Evolutionary conservation across 371 early-diverging fungal genomes (phyloP), one percentile per base, ranked within the genome.

Genomic region (Phascolomyces articulosus): DNA sequence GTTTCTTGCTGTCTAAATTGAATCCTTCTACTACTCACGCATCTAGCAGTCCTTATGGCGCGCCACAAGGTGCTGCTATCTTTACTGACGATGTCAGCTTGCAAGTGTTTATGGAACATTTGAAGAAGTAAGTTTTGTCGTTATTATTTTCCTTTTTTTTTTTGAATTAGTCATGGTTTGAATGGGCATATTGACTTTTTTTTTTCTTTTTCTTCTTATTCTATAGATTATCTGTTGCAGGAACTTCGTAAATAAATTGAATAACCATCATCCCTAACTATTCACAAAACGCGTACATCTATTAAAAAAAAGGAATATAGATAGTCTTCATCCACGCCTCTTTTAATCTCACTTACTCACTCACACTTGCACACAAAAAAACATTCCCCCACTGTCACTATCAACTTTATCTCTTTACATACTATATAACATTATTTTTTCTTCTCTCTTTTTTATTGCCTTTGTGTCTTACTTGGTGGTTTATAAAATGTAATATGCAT

Each of bases 11-110:
- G 29, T 93, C 95, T 66, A 99, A 98, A 78, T 89, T 99, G 49
- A 99, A 99, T 74, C 99, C 99, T 40, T 96, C 96, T n/a, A 94
- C 94, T 1, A 98, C 97, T 10, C 97, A 99, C 72, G 85, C 85
- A 29, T 88, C 89, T 60, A 85, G 87, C 49, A 82, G 84, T 64
- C 85, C 90, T 67, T 89, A 86, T 53, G 90, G 90, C 51, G 77
- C 75, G 40, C 77, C 81, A 41, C 87, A 83, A 27, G 93, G 90
- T 27, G 89, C 90, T 73, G 94, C 96, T 4, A 97, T 99, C 59
- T 90, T 98, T 62, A 99, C 99, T 13, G 99, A 99, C 66, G 99
- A 99, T 80, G 99, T 99, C 66, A 93, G 91, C 53, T 74, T 99
- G 75, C 97, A 96, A 83, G 95, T 96, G 65, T 99, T 99, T 77